Evolutionary conservation across 768 basidiomycete species (phyloP), one percentile per base, ranked within the genome.

Genomic region (Agaricus blazei): DNA sequence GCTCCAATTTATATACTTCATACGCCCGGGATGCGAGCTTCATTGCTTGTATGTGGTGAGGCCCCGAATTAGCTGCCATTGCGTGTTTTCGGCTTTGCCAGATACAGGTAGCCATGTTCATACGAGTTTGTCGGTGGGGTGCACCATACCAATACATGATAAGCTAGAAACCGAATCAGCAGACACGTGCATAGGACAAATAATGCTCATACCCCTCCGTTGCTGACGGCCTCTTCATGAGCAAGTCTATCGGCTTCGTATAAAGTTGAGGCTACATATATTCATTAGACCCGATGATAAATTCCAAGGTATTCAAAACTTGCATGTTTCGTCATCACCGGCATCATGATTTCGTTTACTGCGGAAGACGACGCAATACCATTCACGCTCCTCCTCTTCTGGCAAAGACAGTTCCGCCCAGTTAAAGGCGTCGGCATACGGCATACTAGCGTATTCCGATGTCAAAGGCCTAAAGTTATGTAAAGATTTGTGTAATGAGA

Each of bases 81-180:
- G 95, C 96, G 58, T 93, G 88, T 60, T 80, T 79, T 5, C 94
- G 84, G 41, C 88, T 91, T 70, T 89, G 86, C 95, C 96, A 98
- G 41, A 98, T 87, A 72, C 95, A 98, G 15, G 94, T 97, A 7
- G 95, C 93, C 52, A 97, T 82, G 68, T 98, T 98, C 70, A 89
- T 75, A 1, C 93, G 85, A 0, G 89, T 88, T 37, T 75, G 67
- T 48, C 78, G 78, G 61, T 90, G 73, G 1, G 94, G 94, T 29
- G 87, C 78, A 9, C 94, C 94, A 62, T 93, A 95, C 95, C 96
- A 98, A 68, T 98, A 98, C 66, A 95, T 75, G 50, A 97, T 80
- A 31, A 98, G 75, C 82, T 91, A 47, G 28, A 40, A 14, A 23
- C 53, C 57, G 19, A 29, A 41, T 65, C 49, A 60, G 59, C 42